Conservation (phyloP, 495 filamentous ascomycete species). For the Penicillium cosmopolitanum region DNA sequence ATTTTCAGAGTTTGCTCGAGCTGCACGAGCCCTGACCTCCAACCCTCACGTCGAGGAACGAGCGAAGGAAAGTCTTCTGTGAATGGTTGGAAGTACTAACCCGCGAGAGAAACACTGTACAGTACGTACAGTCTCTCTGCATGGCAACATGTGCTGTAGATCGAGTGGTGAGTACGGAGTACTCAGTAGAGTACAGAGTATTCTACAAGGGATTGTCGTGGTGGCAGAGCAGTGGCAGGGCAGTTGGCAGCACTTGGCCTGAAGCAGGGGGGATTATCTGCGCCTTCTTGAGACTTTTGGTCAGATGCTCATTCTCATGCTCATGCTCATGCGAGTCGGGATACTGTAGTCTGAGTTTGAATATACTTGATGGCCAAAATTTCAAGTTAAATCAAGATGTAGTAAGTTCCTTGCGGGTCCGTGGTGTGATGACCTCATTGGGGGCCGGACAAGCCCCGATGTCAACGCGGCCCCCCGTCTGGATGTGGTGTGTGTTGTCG, state of each 20-base stretch:
- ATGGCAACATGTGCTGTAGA: background rate
- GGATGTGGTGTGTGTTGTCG: constrained; percentile 1
- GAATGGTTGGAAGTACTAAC: constrained; percentile 19
- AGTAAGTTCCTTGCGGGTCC: background rate
- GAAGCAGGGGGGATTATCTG: background rate
- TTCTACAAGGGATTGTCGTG: background rate
- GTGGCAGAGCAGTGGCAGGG: background rate
- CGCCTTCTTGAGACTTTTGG: background rate
- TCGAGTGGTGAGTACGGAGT: background rate
- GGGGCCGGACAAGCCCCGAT: constrained; percentile 5
- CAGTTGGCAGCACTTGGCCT: background rate
- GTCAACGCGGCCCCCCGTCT: constrained; percentile 9
- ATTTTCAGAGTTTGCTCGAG: constrained; percentile 16
- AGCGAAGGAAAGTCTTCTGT: background rate
- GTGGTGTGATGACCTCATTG: constrained; percentile 27
- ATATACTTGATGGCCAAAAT: no score
- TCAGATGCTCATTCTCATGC: background rate
- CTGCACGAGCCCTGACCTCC: constrained; percentile 9
- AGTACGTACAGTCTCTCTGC: background rate
- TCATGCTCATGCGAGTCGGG: background rate
- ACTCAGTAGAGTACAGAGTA: background rate
- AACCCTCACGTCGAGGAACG: background rate
- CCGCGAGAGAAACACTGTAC: constrained; percentile 6
- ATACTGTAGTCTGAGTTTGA: no score
- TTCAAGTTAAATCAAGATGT: background rate